These are phyloP conservation scores for Fusarium buharicum DNA, from an alignment of 2,329 filamentous ascomycete species.

Conservation along the genomic window DNA sequence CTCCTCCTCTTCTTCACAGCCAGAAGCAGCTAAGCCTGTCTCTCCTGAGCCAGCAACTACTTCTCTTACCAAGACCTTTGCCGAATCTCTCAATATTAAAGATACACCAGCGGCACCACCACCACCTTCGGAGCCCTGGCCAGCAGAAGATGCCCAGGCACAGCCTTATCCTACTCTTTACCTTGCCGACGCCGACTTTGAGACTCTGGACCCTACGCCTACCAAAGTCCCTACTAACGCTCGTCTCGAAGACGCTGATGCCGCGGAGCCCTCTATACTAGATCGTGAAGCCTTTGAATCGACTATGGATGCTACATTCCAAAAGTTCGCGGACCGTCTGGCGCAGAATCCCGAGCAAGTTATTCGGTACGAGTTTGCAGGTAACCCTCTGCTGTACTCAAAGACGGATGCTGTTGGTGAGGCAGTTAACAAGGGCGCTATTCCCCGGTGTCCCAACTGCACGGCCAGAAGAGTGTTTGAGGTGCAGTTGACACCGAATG, in stretches of 20 bases:
- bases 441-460: slow-evolving; percentile 83
- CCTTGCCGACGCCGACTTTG: slow-evolving; percentile 89
- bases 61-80: slow-evolving; percentile 70
- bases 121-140: slow-evolving; percentile 76
- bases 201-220: slow-evolving; percentile 76
- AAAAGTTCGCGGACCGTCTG: slow-evolving; percentile 81
- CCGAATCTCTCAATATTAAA: slow-evolving; percentile 81
- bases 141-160: slow-evolving; percentile 71
- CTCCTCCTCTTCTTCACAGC: slow-evolving; percentile 48
- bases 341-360: slow-evolving; percentile 85
- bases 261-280: slow-evolving; percentile 58
- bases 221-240: slow-evolving; percentile 61
- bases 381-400: slow-evolving; percentile 81
- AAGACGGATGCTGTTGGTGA: slow-evolving; percentile 79
- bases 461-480: slow-evolving; percentile 83
- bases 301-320: slow-evolving; percentile 78
- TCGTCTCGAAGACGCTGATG: slow-evolving; percentile 55
- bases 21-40: slow-evolving; percentile 48
- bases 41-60: slow-evolving; percentile 44
- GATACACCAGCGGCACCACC: slow-evolving; percentile 52
- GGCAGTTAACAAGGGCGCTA: slow-evolving; percentile 62
- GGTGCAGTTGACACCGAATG: slow-evolving; percentile 89
- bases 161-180: slow-evolving; percentile 79
- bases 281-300: slow-evolving; percentile 80
- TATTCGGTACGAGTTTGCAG: slow-evolving; percentile 81